Percentiles rank a stretch among this genome's conserved stretches.
phyloP scores from a whole-genome alignment of 2,329 filamentous ascomycete species.

The Aureobasidium sp. region DNA sequence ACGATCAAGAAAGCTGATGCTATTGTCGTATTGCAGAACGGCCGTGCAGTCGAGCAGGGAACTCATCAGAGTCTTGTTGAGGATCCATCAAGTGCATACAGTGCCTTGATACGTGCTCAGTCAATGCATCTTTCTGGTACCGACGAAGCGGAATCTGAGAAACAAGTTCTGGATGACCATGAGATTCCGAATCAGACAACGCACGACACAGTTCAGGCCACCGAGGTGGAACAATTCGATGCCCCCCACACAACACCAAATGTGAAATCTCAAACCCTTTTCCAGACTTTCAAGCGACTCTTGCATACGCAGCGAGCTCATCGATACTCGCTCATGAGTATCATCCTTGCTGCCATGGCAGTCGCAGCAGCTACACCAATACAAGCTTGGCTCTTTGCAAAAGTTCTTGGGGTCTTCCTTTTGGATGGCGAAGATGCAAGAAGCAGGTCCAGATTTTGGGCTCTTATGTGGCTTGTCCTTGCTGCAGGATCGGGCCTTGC shows the following conservation, averaged over 20 bases:
- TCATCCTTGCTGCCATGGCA: neutral
- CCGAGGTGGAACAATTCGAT: no score
- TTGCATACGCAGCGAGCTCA: neutral
- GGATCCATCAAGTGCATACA: neutral
- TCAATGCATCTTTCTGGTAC: neutral
- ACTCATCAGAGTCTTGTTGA: constrained; percentile 29
- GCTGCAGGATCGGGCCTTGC: neutral
- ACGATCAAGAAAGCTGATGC: constrained; percentile 37
- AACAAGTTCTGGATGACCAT: neutral
- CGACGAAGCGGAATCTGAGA: neutral
- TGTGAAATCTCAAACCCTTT: neutral
- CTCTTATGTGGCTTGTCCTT: constrained; percentile 63
- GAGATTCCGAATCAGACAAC: neutral
- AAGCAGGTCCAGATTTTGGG: constrained; percentile 61
- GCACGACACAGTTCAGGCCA: neutral
- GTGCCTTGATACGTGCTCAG: neutral
- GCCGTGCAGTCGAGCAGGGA: constrained; percentile 42
- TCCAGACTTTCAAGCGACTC: neutral
- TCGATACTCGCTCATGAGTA: neutral
- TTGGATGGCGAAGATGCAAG: neutral
- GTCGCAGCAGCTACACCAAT: neutral
- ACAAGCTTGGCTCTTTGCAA: neutral
- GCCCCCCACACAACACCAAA: neutral
- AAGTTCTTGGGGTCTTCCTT: neutral
- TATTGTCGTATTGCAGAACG: constrained; percentile 43